Percentiles rank a stretch among this genome's conserved stretches.
Conservation (phyloP, 352 stramenopile genomes). For the Pythium vanterpoolii region DNA sequence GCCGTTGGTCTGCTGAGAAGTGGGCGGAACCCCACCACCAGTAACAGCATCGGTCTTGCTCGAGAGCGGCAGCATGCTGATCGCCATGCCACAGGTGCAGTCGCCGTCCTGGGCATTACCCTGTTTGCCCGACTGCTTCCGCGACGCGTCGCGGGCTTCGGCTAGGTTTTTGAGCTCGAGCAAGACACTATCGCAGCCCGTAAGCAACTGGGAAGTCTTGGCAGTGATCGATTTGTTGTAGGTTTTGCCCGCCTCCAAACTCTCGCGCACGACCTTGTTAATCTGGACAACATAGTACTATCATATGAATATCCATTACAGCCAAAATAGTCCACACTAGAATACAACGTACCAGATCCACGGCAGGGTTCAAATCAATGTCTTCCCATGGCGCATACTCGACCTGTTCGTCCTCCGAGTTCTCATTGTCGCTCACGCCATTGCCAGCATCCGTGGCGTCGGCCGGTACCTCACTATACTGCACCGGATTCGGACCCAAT, state of each 20-base stretch:
- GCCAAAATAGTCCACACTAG: too few relatives aligned
- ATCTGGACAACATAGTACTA: conserved; percentile 26
- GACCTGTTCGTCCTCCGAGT: conserved; percentile 80
- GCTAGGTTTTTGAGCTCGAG: conserved; percentile 73
- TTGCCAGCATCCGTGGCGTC: conserved; percentile 31
- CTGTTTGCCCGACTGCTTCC: conserved; percentile 37
- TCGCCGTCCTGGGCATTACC: conserved; percentile 26
- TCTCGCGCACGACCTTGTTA: conserved; percentile 59
- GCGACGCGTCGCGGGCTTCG: conserved; percentile 47
- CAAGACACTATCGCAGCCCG: conserved; percentile 68
- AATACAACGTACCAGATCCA: conserved; percentile 57
- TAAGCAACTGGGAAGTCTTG: conserved; percentile 77
- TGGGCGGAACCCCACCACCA: not conserved
- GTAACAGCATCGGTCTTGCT: conserved; percentile 17
- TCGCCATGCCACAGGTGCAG: conserved; percentile 55
- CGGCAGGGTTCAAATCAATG: conserved; percentile 78
- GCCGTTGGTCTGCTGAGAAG: not conserved
- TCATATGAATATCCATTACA: too few relatives aligned
- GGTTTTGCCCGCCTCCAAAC: conserved; percentile 74
- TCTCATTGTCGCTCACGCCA: conserved; percentile 68
- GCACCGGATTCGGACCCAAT: too few relatives aligned
- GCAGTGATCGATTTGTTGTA: conserved; percentile 85
- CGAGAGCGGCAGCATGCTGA: conserved; percentile 56
- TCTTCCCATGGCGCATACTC: conserved; percentile 77
- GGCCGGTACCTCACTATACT: not conserved